phyloP scores from a whole-genome alignment of 2,329 filamentous ascomycete genomes.

The Verticillium albo-atrum region DNA sequence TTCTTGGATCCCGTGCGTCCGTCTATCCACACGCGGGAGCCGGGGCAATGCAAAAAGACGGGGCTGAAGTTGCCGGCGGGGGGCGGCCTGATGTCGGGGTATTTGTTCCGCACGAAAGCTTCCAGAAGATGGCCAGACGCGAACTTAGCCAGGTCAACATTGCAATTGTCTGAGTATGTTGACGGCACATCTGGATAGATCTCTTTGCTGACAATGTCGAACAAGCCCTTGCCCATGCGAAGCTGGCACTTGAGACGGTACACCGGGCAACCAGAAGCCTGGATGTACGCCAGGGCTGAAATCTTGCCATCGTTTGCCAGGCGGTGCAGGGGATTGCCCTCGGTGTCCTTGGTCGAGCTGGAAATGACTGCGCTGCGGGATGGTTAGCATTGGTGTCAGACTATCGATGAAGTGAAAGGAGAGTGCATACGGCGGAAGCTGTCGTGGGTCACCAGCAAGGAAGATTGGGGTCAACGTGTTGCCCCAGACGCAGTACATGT shows the following conservation, averaged over 20 bases:
- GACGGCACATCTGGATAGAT: constrained; percentile 11
- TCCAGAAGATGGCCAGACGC: neutral
- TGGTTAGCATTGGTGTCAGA: too few relatives aligned
- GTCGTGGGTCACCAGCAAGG: constrained; percentile 14
- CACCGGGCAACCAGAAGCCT: constrained; percentile 9
- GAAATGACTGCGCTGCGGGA: neutral
- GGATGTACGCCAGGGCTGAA: constrained; percentile 9
- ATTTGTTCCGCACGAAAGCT: neutral
- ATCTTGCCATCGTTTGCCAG: constrained; percentile 4
- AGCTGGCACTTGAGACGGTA: constrained; percentile 13
- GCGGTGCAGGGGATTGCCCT: constrained; percentile 7
- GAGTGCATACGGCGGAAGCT: constrained; percentile 7
- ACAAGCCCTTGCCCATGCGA: constrained; percentile 15
- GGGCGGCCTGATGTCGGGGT: neutral
- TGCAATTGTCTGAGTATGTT: constrained; percentile 3
- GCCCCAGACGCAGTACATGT: constrained; percentile 17
- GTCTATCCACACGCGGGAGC: neutral
- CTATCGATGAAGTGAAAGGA: too few relatives aligned
- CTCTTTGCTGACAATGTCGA: constrained; percentile 8
- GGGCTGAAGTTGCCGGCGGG: constrained; percentile 4
- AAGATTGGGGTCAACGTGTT: constrained; percentile 16
- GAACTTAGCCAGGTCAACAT: neutral
- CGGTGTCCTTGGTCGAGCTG: neutral
- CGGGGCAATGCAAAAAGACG: constrained; percentile 15
- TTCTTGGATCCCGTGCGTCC: constrained; percentile 2